Evolutionary conservation across 108 stramenopile genomes (phyloP).

Genomic region (Fistulifera pelliculosa): DNA sequence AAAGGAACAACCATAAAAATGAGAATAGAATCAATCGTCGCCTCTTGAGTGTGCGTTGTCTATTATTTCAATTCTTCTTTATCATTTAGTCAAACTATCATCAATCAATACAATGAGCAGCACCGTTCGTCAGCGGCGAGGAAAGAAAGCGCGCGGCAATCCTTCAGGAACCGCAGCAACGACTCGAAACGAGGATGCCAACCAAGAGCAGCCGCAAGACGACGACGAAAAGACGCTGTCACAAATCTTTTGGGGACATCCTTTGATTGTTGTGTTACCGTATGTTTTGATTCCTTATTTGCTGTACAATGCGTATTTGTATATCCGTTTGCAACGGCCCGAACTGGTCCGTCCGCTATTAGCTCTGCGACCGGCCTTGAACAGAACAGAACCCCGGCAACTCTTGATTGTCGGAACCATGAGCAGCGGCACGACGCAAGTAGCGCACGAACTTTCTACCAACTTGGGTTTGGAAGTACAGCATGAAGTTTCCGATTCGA

Average conservation of each 20-base stretch:
- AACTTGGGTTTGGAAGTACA: slow-evolving; percentile 23
- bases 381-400: slow-evolving; percentile 31
- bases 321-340: slow-evolving; percentile 39
- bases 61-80: no score
- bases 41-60: no score
- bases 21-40: no score
- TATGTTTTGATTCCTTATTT: slow-evolving; percentile 26
- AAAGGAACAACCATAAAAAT: no score
- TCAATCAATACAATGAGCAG: no score
- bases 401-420: slow-evolving; percentile 53
- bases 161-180: no score
- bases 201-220: no score
- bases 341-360: slow-evolving; percentile 11
- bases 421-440: slow-evolving; percentile 18
- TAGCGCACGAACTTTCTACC: slow-evolving; percentile 11
- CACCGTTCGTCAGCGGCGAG: no score
- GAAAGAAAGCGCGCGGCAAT: no score
- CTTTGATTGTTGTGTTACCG: background rate
- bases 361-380: slow-evolving; percentile 33
- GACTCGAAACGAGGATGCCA: no score
- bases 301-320: slow-evolving; percentile 23
- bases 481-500: slow-evolving; percentile 25
- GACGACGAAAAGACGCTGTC: background rate
- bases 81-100: no score
- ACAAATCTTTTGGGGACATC: slow-evolving; percentile 5